phyloP scores from a whole-genome alignment of 2,329 filamentous ascomycete species.

The Dothideomycetes sp. region DNA sequence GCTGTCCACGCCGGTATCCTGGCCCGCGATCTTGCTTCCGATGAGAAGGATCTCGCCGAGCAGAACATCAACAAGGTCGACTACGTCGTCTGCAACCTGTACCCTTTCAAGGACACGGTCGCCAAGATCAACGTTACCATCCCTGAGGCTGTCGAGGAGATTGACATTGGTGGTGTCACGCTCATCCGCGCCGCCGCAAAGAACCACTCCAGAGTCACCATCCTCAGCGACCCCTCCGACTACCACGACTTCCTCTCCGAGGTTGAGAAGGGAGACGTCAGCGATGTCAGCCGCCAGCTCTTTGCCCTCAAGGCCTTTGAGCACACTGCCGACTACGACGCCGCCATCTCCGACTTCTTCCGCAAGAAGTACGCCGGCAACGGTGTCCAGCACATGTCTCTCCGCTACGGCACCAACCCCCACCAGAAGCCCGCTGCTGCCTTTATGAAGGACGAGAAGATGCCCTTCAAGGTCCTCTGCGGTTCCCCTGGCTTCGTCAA shows the following conservation, averaged over 20 bases:
- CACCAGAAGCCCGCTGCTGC: slow-evolving; percentile 96
- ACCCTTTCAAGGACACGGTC: slow-evolving; percentile 98
- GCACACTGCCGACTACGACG: slow-evolving; percentile 94
- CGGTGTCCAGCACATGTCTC: slow-evolving; percentile 68
- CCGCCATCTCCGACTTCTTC: slow-evolving; percentile 93
- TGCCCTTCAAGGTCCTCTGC: slow-evolving; percentile 91
- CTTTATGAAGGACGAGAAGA: slow-evolving; percentile 57
- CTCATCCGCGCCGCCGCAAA: slow-evolving; percentile 93
- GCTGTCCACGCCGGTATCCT: slow-evolving; percentile 70
- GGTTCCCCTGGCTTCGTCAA: slow-evolving; percentile 96
- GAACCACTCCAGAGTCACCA: slow-evolving; percentile 92
- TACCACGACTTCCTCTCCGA: slow-evolving; percentile 91
- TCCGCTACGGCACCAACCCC: slow-evolving; percentile 93
- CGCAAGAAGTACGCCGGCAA: slow-evolving; percentile 88
- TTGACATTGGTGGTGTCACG: slow-evolving; percentile 96
- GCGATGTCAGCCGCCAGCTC: slow-evolving; percentile 70
- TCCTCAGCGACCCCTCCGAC: slow-evolving; percentile 86
- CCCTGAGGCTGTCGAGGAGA: slow-evolving; percentile 93
- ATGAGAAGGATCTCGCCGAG: slow-evolving; percentile 92
- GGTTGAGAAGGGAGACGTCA: slow-evolving; percentile 75
- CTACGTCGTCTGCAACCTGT: slow-evolving; percentile 94
- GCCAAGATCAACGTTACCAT: slow-evolving; percentile 96
- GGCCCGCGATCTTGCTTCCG: slow-evolving; percentile 83
- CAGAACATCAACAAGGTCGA: slow-evolving; percentile 94
- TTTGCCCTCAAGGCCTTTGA: slow-evolving; percentile 98